Evolutionary conservation across 1,139 yeast species (phyloP).

Genomic region (Hemisphaericaspora lyxosophila): DNA sequence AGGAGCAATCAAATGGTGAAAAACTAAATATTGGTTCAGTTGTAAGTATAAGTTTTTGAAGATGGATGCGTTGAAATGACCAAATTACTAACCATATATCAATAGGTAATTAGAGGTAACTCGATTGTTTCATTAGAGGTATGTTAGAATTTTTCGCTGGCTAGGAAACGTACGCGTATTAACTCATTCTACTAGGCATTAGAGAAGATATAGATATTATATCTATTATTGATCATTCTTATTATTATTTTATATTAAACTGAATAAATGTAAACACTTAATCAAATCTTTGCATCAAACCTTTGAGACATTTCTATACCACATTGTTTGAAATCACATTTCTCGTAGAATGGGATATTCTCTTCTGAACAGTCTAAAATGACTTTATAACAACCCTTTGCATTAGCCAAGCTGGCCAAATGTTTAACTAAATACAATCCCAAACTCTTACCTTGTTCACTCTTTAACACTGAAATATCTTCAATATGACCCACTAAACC

Average conservation of each 20-base stretch:
- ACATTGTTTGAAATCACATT: slow-evolving; percentile 67
- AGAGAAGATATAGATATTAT: slow-evolving; percentile 22
- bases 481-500: slow-evolving; percentile 93
- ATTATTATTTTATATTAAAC: not conserved
- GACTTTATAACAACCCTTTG: slow-evolving; percentile 77
- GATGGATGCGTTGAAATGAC: not conserved
- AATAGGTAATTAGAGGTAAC: slow-evolving; percentile 57
- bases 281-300: slow-evolving; percentile 12
- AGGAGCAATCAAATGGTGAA: slow-evolving; percentile 52
- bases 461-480: slow-evolving; percentile 77
- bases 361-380: slow-evolving; percentile 84
- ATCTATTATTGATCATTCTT: slow-evolving; percentile 2
- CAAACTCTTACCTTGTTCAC: slow-evolving; percentile 80
- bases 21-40: slow-evolving; percentile 55
- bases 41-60: slow-evolving; percentile 26
- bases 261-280: not conserved
- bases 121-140: slow-evolving; percentile 59
- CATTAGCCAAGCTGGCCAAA: slow-evolving; percentile 59
- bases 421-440: slow-evolving; percentile 68
- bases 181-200: slow-evolving; percentile 21
- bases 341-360: slow-evolving; percentile 83
- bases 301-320: slow-evolving; percentile 71
- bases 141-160: slow-evolving; percentile 19
- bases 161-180: slow-evolving; percentile 9
- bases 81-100: slow-evolving; percentile 26